Evolutionary conservation across 805 yeast species (phyloP).

Genomic region (Teunomyces atbi): DNA sequence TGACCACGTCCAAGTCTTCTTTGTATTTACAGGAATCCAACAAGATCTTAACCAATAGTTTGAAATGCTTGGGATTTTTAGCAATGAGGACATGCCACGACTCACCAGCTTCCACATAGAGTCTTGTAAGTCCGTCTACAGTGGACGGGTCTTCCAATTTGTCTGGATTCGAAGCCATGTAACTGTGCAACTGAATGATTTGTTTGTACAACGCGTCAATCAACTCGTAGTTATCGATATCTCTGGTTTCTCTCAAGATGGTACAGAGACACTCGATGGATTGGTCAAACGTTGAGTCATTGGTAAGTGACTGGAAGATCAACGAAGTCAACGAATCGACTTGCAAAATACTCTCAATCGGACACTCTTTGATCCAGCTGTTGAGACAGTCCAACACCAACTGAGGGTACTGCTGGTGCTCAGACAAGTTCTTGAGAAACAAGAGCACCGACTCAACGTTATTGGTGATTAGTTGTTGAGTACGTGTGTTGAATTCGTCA

Average conservation of each 20-base stretch:
- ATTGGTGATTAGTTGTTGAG: constrained; percentile 57
- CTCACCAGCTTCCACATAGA: constrained; percentile 91
- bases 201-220: constrained; percentile 69
- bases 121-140: constrained; percentile 66
- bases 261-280: constrained; percentile 86
- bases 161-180: constrained; percentile 33
- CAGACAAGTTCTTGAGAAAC: constrained; percentile 52
- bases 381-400: constrained; percentile 71
- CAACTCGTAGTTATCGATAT: constrained; percentile 59
- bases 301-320: constrained; percentile 57
- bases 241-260: constrained; percentile 77
- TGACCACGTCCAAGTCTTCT: constrained; percentile 83
- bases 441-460: constrained; percentile 69
- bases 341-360: constrained; percentile 65
- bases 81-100: constrained; percentile 90
- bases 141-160: constrained; percentile 61
- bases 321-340: constrained; percentile 64
- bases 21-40: constrained; percentile 70
- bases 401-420: constrained; percentile 27
- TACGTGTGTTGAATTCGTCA: constrained; percentile 70
- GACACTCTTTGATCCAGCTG: constrained; percentile 89
- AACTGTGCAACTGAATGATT: constrained; percentile 58
- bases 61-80: constrained; percentile 64
- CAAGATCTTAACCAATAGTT: constrained; percentile 70
- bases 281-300: constrained; percentile 74